phyloP scores from a whole-genome alignment of 148 eudicot species.

The Amaranthus palmeri region DNA sequence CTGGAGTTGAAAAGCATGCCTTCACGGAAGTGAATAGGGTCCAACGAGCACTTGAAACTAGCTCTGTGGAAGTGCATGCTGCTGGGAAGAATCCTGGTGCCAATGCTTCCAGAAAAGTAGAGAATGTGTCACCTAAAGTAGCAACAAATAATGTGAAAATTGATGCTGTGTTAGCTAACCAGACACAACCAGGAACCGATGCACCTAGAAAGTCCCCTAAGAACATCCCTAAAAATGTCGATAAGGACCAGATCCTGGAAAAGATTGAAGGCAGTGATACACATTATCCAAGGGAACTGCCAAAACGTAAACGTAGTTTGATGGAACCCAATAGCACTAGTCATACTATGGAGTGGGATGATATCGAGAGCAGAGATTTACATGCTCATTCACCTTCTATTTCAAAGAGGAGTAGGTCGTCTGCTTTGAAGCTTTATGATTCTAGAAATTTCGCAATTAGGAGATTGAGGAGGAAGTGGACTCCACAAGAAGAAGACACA shows the following conservation, averaged over 20 bases:
- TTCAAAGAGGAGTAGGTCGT: constrained; percentile 29
- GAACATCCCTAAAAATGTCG: constrained; percentile 1
- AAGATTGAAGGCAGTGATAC: constrained; percentile 16
- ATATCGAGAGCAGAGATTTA: constrained; percentile 29
- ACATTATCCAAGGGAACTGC: constrained; percentile 5
- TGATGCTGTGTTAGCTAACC: constrained; percentile 10
- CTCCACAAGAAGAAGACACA: constrained; percentile 54
- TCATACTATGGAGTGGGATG: constrained; percentile 50
- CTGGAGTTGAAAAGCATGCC: not conserved
- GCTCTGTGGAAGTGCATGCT: constrained; percentile 43
- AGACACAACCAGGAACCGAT: constrained; percentile 6
- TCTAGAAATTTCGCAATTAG: constrained; percentile 20
- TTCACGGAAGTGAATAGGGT: constrained; percentile 32
- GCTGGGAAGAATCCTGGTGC: constrained; percentile 59
- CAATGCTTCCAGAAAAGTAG: constrained; percentile 19
- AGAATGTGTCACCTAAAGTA: not conserved
- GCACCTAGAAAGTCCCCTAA: constrained; percentile 14
- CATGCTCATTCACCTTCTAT: constrained; percentile 32
- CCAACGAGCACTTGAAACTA: constrained; percentile 39
- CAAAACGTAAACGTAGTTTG: constrained; percentile 38
- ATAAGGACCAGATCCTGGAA: constrained; percentile 12
- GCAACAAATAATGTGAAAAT: constrained; percentile 16
- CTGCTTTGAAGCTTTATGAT: constrained; percentile 38
- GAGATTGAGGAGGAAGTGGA: constrained; percentile 52
- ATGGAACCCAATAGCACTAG: constrained; percentile 51